Evolutionary conservation across 2,329 filamentous ascomycete species (phyloP).

Genomic region (Botrytis fragariae): DNA sequence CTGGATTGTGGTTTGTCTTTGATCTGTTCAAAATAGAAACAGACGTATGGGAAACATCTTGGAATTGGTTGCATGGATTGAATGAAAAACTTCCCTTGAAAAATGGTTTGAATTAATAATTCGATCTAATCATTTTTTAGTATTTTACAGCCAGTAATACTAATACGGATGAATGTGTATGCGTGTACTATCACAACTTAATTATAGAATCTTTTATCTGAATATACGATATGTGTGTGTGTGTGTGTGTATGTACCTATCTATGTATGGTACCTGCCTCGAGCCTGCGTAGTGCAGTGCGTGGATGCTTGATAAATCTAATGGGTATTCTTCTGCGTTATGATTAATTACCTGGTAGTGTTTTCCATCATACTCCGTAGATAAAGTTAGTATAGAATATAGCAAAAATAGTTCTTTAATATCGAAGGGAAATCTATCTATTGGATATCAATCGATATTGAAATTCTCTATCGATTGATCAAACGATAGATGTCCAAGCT

Average conservation of each 20-base stretch:
- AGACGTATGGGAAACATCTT: background rate
- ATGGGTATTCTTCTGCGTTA: background rate
- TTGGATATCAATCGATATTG: background rate
- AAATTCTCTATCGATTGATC: background rate
- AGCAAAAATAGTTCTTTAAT: background rate
- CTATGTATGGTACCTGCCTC: background rate
- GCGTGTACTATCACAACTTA: background rate
- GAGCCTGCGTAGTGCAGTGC: background rate
- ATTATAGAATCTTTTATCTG: background rate
- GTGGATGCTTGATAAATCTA: background rate
- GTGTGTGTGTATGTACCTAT: background rate
- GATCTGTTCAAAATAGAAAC: background rate
- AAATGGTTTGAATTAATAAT: background rate
- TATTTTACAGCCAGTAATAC: background rate
- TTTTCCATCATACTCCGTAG: background rate
- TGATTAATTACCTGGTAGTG: background rate
- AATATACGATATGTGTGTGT: background rate
- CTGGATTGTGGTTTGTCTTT: background rate
- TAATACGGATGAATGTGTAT: background rate
- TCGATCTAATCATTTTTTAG: background rate
- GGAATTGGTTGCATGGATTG: background rate
- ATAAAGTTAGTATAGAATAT: background rate
- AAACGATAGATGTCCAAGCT: slow-evolving; percentile 8
- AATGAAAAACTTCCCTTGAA: background rate
- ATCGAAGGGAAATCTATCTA: background rate